Base-by-base conservation (phyloP, 768 basidiomycete species). In the Serendipita sp. region DNA sequence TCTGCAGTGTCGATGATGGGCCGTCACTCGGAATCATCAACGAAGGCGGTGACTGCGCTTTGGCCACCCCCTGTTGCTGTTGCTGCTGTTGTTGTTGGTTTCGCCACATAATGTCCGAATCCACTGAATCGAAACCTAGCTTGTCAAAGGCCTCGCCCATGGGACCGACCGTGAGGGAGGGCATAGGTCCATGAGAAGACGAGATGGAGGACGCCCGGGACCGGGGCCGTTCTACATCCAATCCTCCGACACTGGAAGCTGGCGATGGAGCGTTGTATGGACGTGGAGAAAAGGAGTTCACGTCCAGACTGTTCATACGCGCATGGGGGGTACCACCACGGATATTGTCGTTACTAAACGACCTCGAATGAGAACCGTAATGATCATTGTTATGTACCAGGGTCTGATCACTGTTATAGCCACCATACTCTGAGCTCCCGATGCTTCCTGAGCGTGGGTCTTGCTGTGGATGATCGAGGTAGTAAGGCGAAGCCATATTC, bases 171-270 rank as follows among this genome's bases (percentile, higher is more conserved):
- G 55, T 60, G 16, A 60, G 55, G 16, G 55, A 60, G 16, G 55
- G 55, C 29, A 37, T 60, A n/a, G 70, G 69, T 65, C 76, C 74
- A 50, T 73, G 74, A 66, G 80, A 80, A 44, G 85, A 86, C 1
- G 84, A 84, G 23, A 84, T 76, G 2, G 86, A 87, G 2, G 86
- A 87, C 0, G 83, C 85, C 43, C 83, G 79, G 27, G 55, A 60
- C 27, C 55, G 55, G 16, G 55, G 55, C 27, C 55, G 55, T 34
- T 60, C 55, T 29, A 60, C 34, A 34, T 60, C 55, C 27, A 60
- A 34, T 33, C 55, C 55, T 29, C 55, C 55, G 34, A 60, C 55
- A 33, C 55, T 60, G 13, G 55, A 60, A 31, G 55, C 55, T 10
- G 55, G 55, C 4, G 55, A 60, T n/a, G 29, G 29, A 36, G 55